Conservation (phyloP, 1,284 basidiomycete species). For the Melampsora abietis-canadensis region DNA sequence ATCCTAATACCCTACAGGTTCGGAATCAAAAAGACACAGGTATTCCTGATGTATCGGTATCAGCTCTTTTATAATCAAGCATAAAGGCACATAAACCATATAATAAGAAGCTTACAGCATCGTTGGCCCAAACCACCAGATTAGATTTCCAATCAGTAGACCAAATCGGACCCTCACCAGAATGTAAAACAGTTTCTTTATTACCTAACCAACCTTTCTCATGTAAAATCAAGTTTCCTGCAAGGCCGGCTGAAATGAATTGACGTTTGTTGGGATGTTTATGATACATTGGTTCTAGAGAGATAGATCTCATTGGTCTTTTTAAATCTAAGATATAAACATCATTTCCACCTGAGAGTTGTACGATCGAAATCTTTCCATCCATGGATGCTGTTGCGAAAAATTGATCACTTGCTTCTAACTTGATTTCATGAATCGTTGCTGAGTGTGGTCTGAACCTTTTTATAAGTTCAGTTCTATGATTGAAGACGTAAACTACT, state of each 20-base stretch:
- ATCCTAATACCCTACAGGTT: conserved; percentile 81
- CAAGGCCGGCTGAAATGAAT: conserved; percentile 89
- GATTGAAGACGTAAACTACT: conserved; percentile 79
- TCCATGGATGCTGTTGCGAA: conserved; percentile 91
- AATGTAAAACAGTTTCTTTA: conserved; percentile 79
- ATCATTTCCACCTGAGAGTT: conserved; percentile 71
- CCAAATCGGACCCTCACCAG: conserved; percentile 93
- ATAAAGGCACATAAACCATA: neutral
- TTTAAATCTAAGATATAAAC: conserved; percentile 82
- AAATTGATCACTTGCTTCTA: conserved; percentile 83
- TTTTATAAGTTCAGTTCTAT: conserved; percentile 76
- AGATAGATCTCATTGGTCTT: conserved; percentile 82
- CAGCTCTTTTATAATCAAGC: conserved; percentile 8
- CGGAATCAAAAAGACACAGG: neutral
- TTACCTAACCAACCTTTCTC: conserved; percentile 98
- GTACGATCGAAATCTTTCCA: conserved; percentile 86
- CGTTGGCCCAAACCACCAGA: conserved; percentile 94
- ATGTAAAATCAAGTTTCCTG: conserved; percentile 75
- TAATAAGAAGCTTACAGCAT: conserved; percentile 61
- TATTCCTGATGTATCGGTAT: conserved; percentile 10
- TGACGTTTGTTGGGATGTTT: conserved; percentile 70
- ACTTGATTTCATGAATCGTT: conserved; percentile 75
- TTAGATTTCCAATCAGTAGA: conserved; percentile 77
- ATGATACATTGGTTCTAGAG: conserved; percentile 86
- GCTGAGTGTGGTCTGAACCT: conserved; percentile 91